Evolutionary conservation across 305 asterid species (phyloP), one percentile per base, ranked within the genome.

Genomic region (Caryopteris hybrid): DNA sequence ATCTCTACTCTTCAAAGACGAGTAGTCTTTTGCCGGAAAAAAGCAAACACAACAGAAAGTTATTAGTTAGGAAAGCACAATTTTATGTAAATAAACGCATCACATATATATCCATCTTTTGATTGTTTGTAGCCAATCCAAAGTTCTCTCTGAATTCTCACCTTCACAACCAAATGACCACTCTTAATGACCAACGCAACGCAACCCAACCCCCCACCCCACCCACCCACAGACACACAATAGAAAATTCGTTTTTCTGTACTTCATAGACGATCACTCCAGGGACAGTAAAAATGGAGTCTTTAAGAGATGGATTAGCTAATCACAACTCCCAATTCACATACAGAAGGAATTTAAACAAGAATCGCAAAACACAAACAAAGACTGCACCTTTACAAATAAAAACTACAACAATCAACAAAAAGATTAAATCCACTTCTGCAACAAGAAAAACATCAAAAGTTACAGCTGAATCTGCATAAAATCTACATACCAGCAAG

Each of bases 1-100:
- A 70, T 91, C 98, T 79, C 88, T 73, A 43, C 83, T 83, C 75
- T 83, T 83, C 68, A 83, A 50, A 14, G 86, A 75, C 2, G 91
- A 85, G 27, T 76, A 70, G 14, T 71, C 91, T 85, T 54, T 71
- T 14, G 18, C 36, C 55, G 17, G 55, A 25, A 57, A 36, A 67
- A 63, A 68, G 5, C 16, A 48, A 36, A 8, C 48, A 22, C 43
- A 68, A 42, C n/a, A 42, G 13, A 56, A 29, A 54, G 20, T 60
- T 61, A 68, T 9, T 23, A 61, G 48, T 63, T 38, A 61, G 42
- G 21, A 61, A 33, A 27, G n/a, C n/a, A n/a, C n/a, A n/a, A n/a
- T n/a, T n/a, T n/a, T n/a, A n/a, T n/a, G n/a, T n/a, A n/a, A n/a
- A n/a, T n/a, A n/a, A n/a, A n/a, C n/a, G n/a, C n/a, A n/a, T n/a